Percentiles rank a stretch among this genome's conserved stretches.
Conservation (phyloP, 2,329 filamentous ascomycete genomes). For the Xylariaceae sp. region DNA sequence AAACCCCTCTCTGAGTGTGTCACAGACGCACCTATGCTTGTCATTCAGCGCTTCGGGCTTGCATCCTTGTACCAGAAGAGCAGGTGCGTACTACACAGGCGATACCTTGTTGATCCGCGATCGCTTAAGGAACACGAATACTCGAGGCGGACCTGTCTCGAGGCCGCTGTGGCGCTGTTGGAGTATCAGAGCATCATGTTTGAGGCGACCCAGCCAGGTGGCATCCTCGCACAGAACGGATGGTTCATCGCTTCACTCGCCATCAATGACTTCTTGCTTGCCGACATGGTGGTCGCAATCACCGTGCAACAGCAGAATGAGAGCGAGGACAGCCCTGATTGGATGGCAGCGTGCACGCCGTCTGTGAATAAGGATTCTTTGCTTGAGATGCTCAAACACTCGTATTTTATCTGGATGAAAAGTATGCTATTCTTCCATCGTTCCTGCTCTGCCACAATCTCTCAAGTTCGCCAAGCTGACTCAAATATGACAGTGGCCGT, state of each 20-base stretch:
- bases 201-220: slow-evolving; percentile 58
- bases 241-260: slow-evolving; percentile 65
- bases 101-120: slow-evolving; percentile 54
- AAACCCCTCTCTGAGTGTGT: slow-evolving; percentile 55
- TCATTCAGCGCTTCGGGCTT: slow-evolving; percentile 61
- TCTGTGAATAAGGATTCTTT: slow-evolving; percentile 48
- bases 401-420: slow-evolving; percentile 52
- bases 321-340: slow-evolving; percentile 41
- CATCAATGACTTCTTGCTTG: slow-evolving; percentile 66
- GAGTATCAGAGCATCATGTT: slow-evolving; percentile 55
- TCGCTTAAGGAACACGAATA: slow-evolving; percentile 55
- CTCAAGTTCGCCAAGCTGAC: slow-evolving; percentile 23
- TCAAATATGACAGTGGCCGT: slow-evolving; percentile 38
- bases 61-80: slow-evolving; percentile 60
- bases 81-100: slow-evolving; percentile 61
- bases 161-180: slow-evolving; percentile 55
- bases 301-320: slow-evolving; percentile 52
- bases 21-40: slow-evolving; percentile 51
- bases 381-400: slow-evolving; percentile 48
- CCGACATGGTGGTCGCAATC: slow-evolving; percentile 65
- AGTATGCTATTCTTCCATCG: slow-evolving; percentile 15
- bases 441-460: neutral
- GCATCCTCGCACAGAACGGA: slow-evolving; percentile 55
- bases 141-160: slow-evolving; percentile 57
- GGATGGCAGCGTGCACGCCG: slow-evolving; percentile 42